Percentiles rank a stretch among this genome's conserved stretches.
These are phyloP conservation scores for Puya raimondii DNA, from an alignment of 176 grass and related monocot species.

Conservation along the genomic window DNA sequence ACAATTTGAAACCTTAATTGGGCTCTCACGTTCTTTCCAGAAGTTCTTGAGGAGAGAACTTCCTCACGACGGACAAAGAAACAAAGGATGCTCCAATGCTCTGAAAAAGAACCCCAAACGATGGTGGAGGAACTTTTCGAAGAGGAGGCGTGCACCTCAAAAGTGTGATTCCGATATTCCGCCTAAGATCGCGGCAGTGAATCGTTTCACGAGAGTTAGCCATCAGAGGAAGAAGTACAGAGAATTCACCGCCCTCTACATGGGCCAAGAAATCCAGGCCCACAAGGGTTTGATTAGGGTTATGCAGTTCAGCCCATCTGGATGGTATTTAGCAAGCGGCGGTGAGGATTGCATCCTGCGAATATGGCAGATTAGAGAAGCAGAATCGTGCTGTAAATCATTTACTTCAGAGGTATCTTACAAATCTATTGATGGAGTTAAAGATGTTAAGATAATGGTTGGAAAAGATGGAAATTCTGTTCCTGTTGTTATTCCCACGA, in stretches of 20 bases:
- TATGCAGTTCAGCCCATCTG: constrained; percentile 78
- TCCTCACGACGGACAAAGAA: constrained; percentile 1
- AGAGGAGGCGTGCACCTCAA: constrained; percentile 28
- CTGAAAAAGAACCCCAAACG: constrained; percentile 37
- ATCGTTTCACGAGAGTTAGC: constrained; percentile 33
- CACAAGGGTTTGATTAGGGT: constrained; percentile 74
- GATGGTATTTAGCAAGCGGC: constrained; percentile 75
- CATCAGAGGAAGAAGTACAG: constrained; percentile 44
- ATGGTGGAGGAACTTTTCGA: constrained; percentile 51
- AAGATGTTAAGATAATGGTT: constrained; percentile 29
- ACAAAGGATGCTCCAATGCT: background rate
- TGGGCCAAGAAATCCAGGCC: constrained; percentile 83
- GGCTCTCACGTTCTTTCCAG: constrained; percentile 40
- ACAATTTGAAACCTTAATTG: constrained; percentile 45
- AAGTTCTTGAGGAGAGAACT: constrained; percentile 26
- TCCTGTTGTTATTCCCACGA: constrained; percentile 52
- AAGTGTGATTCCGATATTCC: constrained; percentile 38
- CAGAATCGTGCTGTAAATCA: constrained; percentile 36
- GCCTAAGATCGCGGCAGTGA: constrained; percentile 28
- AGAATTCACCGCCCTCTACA: constrained; percentile 69
- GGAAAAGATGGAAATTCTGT: constrained; percentile 25
- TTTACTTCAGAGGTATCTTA: constrained; percentile 21
- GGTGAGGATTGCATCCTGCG: constrained; percentile 71
- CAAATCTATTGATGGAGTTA: constrained; percentile 30
- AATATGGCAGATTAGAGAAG: constrained; percentile 77